Base-by-base conservation (phyloP, 1,139 yeast genomes). In the Meyerozyma guilliermondii region DNA sequence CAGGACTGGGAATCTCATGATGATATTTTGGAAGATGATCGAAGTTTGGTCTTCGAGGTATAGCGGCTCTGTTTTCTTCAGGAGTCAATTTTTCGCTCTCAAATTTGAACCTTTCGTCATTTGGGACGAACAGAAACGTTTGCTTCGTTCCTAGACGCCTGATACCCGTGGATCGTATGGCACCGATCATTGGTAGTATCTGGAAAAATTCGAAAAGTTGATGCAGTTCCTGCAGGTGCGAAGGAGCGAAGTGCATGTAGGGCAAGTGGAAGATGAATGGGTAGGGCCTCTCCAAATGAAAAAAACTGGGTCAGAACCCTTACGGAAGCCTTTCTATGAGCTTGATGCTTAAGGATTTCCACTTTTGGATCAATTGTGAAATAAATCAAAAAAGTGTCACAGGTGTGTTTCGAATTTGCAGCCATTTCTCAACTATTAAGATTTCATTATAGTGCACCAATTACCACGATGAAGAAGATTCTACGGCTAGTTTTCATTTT, bases 1-100 rank as follows among this genome's bases (percentile, higher is more conserved):
- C 64, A 1, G 78, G 77, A 39, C 59, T 54, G 17, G 58, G 49
- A 38, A 72, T 67, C 30, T 68, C 66, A 41, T 58, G 56, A 45
- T 63, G 62, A 35, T 57, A 48, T 45, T 58, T 62, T 5, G 48
- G 46, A 1, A 54, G 40, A 14, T 50, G 31, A 1, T n/a, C 34
- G 27, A 44, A 40, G 29, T 24, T 28, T 7, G 56, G 56, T 46
- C 52, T 57, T 20, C 55, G 44, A 2, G 75, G 76, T 9, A 71
- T 63, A 9, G 72, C 68, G 3, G 63, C 66, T 16, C 45, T 50
- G 42, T 65, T 61, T 39, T 68, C 60, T 43, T 59, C 65, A 2
- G 60, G 54, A 3, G 68, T 56, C 38, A 65, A 49, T 39, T 54
- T 60, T 45, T 66, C 72, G 36, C 61, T 55, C 24, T 68, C 71